Conservation (phyloP, 495 filamentous ascomycete species). For the Tuber umbilicatum region DNA sequence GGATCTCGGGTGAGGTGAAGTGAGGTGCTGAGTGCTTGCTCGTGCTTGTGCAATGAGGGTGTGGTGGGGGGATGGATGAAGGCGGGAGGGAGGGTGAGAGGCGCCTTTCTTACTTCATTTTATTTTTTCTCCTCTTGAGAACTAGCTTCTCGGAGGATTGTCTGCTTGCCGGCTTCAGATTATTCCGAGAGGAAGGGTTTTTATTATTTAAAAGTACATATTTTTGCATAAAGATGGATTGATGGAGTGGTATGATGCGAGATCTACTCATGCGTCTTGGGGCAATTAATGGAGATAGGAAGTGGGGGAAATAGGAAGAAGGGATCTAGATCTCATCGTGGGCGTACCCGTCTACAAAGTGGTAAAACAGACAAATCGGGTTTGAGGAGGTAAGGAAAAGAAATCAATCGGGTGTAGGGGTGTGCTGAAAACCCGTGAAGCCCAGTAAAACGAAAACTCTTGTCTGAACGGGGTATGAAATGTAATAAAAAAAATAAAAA, state of each 20-base stretch:
- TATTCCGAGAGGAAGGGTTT: background rate
- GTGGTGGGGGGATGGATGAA: background rate
- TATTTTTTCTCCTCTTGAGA: background rate
- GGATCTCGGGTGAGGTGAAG: background rate
- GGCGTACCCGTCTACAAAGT: constrained; percentile 8
- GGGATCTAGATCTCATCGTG: background rate
- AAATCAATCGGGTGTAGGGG: background rate
- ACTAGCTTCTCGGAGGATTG: background rate
- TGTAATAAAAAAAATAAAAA: background rate
- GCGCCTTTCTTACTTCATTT: background rate
- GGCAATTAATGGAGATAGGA: background rate
- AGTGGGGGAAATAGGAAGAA: background rate
- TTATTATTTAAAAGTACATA: constrained; percentile 5
- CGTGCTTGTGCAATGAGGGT: background rate
- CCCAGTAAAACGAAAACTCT: background rate
- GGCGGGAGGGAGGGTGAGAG: background rate
- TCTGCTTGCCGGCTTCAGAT: background rate
- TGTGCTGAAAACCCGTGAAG: background rate
- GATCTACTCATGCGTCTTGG: background rate
- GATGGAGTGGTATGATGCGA: background rate
- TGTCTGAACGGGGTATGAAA: background rate
- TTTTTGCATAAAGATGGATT: background rate
- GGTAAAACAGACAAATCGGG: background rate
- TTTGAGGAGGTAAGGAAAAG: background rate
- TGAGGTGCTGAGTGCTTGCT: background rate